Conservation (phyloP, 2,329 filamentous ascomycete genomes). For the Simplicillium aogashimaense region DNA sequence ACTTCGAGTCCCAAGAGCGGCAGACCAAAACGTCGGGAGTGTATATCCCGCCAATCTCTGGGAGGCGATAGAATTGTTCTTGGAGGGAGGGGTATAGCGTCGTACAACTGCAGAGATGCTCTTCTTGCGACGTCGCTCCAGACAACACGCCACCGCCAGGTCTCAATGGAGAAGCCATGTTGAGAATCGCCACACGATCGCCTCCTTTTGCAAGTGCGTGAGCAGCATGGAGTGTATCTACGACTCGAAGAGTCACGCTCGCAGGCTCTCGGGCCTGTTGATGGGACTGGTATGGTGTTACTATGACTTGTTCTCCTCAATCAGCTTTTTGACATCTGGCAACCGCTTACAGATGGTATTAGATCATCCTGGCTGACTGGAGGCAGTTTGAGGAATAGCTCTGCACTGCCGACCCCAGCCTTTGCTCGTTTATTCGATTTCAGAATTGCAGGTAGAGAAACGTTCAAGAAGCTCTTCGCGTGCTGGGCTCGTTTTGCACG, state of each 20-base stretch:
- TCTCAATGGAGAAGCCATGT: slow-evolving; percentile 53
- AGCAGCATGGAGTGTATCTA: not conserved
- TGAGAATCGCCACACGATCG: slow-evolving; percentile 38
- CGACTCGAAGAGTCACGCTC: not conserved
- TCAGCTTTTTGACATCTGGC: too few relatives aligned
- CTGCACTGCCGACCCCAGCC: not conserved
- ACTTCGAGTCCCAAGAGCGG: slow-evolving; percentile 24
- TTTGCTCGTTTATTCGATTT: not conserved
- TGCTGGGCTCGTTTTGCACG: not conserved
- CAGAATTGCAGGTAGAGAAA: not conserved
- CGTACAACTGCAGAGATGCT: slow-evolving; percentile 50
- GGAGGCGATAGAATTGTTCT: slow-evolving; percentile 49
- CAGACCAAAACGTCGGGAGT: slow-evolving; percentile 52
- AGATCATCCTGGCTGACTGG: not conserved
- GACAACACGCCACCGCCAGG: slow-evolving; percentile 52
- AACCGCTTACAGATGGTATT: too few relatives aligned
- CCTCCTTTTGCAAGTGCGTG: not conserved
- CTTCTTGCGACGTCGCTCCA: slow-evolving; percentile 51
- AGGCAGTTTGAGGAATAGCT: not conserved
- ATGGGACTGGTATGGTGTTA: too few relatives aligned
- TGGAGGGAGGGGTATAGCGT: slow-evolving; percentile 48
- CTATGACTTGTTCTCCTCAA: too few relatives aligned
- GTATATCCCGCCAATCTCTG: slow-evolving; percentile 45
- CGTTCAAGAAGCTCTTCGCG: not conserved
- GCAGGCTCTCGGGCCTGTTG: too few relatives aligned